Conservation (phyloP, 2,329 filamentous ascomycete species). For the Pseudogymnoascus sp. region DNA sequence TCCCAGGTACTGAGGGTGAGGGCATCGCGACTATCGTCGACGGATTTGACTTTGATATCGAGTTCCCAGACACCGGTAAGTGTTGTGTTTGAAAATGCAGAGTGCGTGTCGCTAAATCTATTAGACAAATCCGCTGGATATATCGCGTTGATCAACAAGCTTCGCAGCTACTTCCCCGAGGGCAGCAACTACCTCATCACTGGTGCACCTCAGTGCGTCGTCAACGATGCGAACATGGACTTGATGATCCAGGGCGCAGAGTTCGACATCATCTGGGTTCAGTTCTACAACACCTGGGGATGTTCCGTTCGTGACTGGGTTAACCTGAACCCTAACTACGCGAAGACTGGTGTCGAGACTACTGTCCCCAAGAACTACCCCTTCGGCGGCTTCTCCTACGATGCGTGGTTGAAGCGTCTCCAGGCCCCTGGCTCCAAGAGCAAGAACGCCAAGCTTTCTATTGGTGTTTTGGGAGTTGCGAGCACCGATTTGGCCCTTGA, state of each 20-base stretch:
- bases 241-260: constrained; percentile 19
- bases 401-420: constrained; percentile 19
- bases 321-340: constrained; percentile 11
- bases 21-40: constrained; percentile 22
- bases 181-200: constrained; percentile 23
- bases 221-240: constrained; percentile 26
- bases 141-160: constrained; percentile 22
- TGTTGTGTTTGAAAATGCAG: not conserved
- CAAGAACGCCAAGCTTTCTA: constrained; percentile 22
- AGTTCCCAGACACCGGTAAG: constrained; percentile 14
- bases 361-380: not conserved
- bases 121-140: constrained; percentile 22
- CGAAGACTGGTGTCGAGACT: not conserved
- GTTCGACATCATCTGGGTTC: constrained; percentile 27
- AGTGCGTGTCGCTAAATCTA: constrained; percentile 10
- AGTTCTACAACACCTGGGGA: constrained; percentile 26
- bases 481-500: constrained; percentile 12
- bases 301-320: constrained; percentile 23
- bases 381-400: constrained; percentile 19
- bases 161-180: constrained; percentile 19
- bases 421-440: constrained; percentile 15
- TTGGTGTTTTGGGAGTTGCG: constrained; percentile 17
- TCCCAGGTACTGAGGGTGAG: constrained; percentile 11
- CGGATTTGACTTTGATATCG: constrained; percentile 29
- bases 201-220: constrained; percentile 26